Evolutionary conservation across 306 rosid species (phyloP), one percentile per base, ranked within the genome.

Genomic region (Quercus gilva): DNA sequence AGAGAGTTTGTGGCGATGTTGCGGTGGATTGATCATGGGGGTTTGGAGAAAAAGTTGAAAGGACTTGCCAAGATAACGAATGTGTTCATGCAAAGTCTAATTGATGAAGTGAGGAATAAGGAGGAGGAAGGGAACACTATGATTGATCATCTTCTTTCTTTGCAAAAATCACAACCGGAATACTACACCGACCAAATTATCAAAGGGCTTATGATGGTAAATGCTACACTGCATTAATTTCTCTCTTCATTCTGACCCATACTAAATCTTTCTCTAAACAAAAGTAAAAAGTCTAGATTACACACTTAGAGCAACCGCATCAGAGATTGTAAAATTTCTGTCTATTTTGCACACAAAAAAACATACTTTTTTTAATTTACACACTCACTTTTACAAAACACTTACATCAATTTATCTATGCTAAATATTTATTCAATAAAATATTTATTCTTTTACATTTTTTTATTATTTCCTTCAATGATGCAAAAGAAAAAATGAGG

Each of bases 1-100:
- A 85, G 78, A 3, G 90, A 92, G 51, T 88, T 85, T 21, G 33
- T 90, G 12, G 90, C 92, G 2, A 0, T 90, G 12, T 9, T 85
- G 13, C 65, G 79, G n/a, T 90, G 77, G 86, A 17, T 89, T 59
- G 84, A 87, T 73, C 81, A 37, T 19, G 41, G 61, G 1, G 41
- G 87, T 14, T 53, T 5, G 0, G 52, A 51, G 21, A 83, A 72
- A 9, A 85, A 71, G 59, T 14, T 89, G 4, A 57, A 6, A 12
- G 74, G 2, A 1, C 0, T 86, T 33, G 90, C 81, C 1, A 76
- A 81, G 60, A 85, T 20, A 78, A 2, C 76, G 17, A 89, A 89
- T 60, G 63, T 12, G 4, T 68, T 83, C 20, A 25, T 83, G 55
- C 80, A 83, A 2, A 60, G 70, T 13, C 63, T 83, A 13, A 53